phyloP scores from a whole-genome alignment of 1,284 basidiomycete genomes.

The Papiliotrema nemorosa region DNA sequence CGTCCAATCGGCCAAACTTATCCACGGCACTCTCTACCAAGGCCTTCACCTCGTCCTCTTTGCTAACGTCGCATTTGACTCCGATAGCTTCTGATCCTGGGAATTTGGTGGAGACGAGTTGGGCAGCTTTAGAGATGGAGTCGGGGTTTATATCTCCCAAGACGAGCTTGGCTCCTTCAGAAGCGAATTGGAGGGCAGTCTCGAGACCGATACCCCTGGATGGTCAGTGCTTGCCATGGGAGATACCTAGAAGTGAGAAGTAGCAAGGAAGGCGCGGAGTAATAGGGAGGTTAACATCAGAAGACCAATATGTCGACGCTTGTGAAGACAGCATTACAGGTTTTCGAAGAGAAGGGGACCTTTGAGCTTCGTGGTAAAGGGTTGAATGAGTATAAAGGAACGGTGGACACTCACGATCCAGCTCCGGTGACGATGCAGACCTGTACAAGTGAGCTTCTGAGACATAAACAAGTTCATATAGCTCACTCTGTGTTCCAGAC shows the following conservation, averaged over 20 bases:
- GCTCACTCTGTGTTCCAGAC: slow-evolving; percentile 47
- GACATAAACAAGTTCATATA: neutral
- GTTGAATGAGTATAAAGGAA: neutral
- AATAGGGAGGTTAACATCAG: neutral
- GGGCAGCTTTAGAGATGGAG: slow-evolving; percentile 68
- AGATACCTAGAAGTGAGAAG: neutral
- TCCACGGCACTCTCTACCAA: slow-evolving; percentile 75
- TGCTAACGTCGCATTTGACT: slow-evolving; percentile 78
- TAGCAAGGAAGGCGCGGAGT: neutral
- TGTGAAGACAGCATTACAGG: neutral
- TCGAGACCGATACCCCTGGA: slow-evolving; percentile 80
- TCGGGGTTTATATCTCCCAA: slow-evolving; percentile 81
- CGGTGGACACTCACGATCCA: slow-evolving; percentile 40
- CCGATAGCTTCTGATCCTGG: slow-evolving; percentile 68
- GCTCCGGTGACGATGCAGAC: slow-evolving; percentile 51
- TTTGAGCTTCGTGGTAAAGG: neutral
- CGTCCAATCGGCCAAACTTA: slow-evolving; percentile 82
- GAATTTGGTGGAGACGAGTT: slow-evolving; percentile 62
- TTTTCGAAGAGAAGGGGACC: neutral
- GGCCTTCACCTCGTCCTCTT: slow-evolving; percentile 77
- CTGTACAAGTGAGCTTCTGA: slow-evolving; percentile 4
- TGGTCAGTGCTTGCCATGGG: slow-evolving; percentile 12
- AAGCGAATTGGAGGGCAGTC: slow-evolving; percentile 84
- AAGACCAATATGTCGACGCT: neutral
- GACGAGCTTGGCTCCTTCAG: slow-evolving; percentile 82